These are phyloP conservation scores for Wickerhamomyces queroliae DNA, from an alignment of 805 yeast species.

Conservation along the genomic window DNA sequence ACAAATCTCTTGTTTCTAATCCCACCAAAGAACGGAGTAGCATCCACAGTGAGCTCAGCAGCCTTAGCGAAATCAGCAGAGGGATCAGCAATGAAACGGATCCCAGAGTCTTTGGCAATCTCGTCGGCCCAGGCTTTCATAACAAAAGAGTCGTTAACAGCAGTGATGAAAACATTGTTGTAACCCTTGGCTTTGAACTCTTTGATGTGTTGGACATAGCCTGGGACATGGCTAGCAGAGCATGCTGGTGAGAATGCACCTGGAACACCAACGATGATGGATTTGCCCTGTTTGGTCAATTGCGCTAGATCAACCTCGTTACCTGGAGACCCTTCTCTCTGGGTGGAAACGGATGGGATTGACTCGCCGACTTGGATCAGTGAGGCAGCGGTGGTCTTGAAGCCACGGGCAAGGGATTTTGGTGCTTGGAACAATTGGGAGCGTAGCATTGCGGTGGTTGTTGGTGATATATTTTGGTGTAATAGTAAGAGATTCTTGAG, in stretches of 20 bases:
- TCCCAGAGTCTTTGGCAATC: slow-evolving; percentile 24
- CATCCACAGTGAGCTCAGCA: slow-evolving; percentile 69
- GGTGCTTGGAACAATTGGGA: background rate
- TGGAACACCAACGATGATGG: slow-evolving; percentile 55
- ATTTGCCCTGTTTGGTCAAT: slow-evolving; percentile 39
- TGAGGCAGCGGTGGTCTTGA: slow-evolving; percentile 19
- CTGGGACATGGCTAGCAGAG: slow-evolving; percentile 67
- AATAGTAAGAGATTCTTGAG: too few species aligned
- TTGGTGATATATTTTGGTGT: too few species aligned
- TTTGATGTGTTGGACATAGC: slow-evolving; percentile 47
- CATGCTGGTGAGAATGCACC: slow-evolving; percentile 85
- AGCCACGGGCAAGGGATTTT: slow-evolving; percentile 16
- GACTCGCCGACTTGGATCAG: slow-evolving; percentile 49
- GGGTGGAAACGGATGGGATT: slow-evolving; percentile 51
- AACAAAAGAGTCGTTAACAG: slow-evolving; percentile 87
- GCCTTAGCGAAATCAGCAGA: slow-evolving; percentile 62
- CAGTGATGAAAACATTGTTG: slow-evolving; percentile 57
- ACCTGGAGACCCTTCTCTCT: slow-evolving; percentile 60
- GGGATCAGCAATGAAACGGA: slow-evolving; percentile 76
- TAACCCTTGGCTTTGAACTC: slow-evolving; percentile 64
- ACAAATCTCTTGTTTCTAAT: slow-evolving; percentile 73
- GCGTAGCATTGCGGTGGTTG: background rate
- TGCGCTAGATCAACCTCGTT: slow-evolving; percentile 51
- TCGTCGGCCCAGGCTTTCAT: slow-evolving; percentile 71
- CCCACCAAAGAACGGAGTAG: slow-evolving; percentile 71